Conservation (phyloP, 805 yeast species). For the Ogataea paraovalis region DNA sequence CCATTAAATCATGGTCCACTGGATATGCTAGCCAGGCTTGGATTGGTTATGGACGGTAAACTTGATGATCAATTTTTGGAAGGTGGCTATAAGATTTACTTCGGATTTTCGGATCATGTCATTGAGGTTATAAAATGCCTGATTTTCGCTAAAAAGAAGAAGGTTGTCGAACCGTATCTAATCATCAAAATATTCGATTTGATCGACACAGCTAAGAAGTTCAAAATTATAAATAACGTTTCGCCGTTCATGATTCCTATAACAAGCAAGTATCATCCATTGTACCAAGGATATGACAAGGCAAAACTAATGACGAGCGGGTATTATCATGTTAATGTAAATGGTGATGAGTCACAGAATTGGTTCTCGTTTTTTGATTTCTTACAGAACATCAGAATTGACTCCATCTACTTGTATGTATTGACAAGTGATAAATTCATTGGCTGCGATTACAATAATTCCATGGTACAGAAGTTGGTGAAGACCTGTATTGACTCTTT, state of each 20-base stretch:
- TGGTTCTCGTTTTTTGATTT: constrained; percentile 30
- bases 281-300: constrained; percentile 25
- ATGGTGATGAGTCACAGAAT: constrained; percentile 6
- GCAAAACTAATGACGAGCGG: constrained; percentile 16
- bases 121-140: constrained; percentile 23
- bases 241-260: constrained; percentile 22
- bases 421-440: constrained; percentile 27
- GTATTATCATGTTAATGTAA: constrained; percentile 16
- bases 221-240: constrained; percentile 20
- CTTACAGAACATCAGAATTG: constrained; percentile 29
- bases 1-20: constrained; percentile 25
- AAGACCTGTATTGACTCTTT: constrained; percentile 16
- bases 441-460: constrained; percentile 10
- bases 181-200: constrained; percentile 18
- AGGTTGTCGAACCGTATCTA: constrained; percentile 11
- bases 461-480: constrained; percentile 19
- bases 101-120: constrained; percentile 29
- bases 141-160: constrained; percentile 11
- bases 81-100: constrained; percentile 25
- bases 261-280: constrained; percentile 26
- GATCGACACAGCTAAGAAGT: constrained; percentile 21
- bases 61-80: constrained; percentile 6
- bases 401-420: constrained; percentile 34
- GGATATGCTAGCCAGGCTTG: constrained; percentile 20
- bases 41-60: constrained; percentile 24